These are phyloP conservation scores for Globisporangium nunn DNA, from an alignment of 352 stramenopile genomes.

Conservation along the genomic window DNA sequence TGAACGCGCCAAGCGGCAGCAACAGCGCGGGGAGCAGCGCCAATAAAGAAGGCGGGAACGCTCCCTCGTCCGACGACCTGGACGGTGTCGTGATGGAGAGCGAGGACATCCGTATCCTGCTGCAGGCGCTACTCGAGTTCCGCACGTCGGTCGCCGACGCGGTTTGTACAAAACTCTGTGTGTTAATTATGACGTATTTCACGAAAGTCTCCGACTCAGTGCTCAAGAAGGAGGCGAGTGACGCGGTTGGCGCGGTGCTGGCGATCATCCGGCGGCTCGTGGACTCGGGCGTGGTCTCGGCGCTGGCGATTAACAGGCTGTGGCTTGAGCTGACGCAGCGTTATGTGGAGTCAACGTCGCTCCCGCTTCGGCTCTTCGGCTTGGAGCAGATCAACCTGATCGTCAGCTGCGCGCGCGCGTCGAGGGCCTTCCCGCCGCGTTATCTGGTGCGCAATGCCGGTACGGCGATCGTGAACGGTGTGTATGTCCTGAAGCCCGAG, in stretches of 20 bases:
- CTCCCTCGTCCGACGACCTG: slow-evolving; percentile 13
- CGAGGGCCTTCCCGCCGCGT: slow-evolving; percentile 75
- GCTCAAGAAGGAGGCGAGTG: slow-evolving; percentile 83
- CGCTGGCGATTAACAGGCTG: slow-evolving; percentile 54
- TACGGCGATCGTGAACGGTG: slow-evolving; percentile 88
- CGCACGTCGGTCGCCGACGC: slow-evolving; percentile 53
- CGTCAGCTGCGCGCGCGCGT: slow-evolving; percentile 78
- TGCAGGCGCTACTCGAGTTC: slow-evolving; percentile 78
- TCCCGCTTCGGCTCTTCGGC: slow-evolving; percentile 92
- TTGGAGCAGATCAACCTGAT: slow-evolving; percentile 93
- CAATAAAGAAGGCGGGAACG: slow-evolving; percentile 22
- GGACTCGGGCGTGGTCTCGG: slow-evolving; percentile 46
- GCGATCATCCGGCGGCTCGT: slow-evolving; percentile 71
- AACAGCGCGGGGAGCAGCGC: background rate
- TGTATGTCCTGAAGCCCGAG: slow-evolving; percentile 84
- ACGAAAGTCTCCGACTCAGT: slow-evolving; percentile 68
- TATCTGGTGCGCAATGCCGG: slow-evolving; percentile 91
- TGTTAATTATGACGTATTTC: slow-evolving; percentile 80
- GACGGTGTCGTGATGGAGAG: slow-evolving; percentile 52
- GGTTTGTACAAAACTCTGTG: slow-evolving; percentile 57
- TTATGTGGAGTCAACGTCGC: slow-evolving; percentile 87
- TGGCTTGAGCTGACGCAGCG: slow-evolving; percentile 81
- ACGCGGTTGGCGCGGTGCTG: slow-evolving; percentile 76
- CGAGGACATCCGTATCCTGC: slow-evolving; percentile 71
- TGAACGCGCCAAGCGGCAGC: slow-evolving; percentile 11